Evolutionary conservation across 345 rosid species (phyloP).

Genomic region (Passiflora organensis): DNA sequence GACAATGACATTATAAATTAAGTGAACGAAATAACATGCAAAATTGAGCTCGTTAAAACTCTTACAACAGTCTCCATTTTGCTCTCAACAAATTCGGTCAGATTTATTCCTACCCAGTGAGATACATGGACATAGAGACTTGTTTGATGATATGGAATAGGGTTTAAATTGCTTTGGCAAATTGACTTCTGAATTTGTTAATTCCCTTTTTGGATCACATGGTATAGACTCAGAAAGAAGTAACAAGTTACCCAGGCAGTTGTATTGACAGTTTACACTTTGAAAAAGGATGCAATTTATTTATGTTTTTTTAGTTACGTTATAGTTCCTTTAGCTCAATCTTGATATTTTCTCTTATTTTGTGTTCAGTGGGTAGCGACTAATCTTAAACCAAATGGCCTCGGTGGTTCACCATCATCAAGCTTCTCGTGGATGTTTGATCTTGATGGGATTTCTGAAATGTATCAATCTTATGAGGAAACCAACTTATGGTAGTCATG

Average conservation of each 20-base stretch:
- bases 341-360: conserved; percentile 9
- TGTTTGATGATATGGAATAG: too few species aligned
- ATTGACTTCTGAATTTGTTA: too few species aligned
- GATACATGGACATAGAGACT: neutral
- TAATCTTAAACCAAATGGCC: conserved; percentile 51
- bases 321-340: neutral
- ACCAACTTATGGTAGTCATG: conserved; percentile 73
- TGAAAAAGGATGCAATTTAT: too few species aligned
- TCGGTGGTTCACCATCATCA: conserved; percentile 34
- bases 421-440: conserved; percentile 83
- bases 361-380: conserved; percentile 78
- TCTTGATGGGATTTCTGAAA: conserved; percentile 70
- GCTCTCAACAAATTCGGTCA: neutral
- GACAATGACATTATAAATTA: too few species aligned
- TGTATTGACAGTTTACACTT: neutral
- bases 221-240: too few species aligned
- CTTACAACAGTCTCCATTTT: neutral
- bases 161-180: too few species aligned
- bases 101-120: neutral
- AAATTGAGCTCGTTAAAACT: neutral
- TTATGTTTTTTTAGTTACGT: neutral
- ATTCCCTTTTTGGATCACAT: too few species aligned
- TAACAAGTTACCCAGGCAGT: too few species aligned
- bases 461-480: conserved; percentile 82
- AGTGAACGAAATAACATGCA: too few species aligned